These are phyloP conservation scores for Cerrena zonata DNA, from an alignment of 1,284 basidiomycete genomes.

Conservation along the genomic window DNA sequence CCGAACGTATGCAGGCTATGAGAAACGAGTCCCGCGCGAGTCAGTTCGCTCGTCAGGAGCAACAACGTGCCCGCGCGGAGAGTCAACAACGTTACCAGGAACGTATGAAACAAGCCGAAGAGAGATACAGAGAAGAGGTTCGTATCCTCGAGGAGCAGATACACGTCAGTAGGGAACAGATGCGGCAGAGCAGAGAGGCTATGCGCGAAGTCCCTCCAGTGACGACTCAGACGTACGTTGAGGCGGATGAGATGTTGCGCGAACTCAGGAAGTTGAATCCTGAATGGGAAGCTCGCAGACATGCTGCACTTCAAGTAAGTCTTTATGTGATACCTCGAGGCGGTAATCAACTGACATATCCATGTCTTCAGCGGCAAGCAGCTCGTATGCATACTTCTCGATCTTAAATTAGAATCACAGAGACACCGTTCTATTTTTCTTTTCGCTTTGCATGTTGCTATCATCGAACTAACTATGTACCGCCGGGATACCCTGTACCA, in stretches of 20 bases:
- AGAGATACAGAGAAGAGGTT: conserved; percentile 23
- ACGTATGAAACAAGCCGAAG: conserved; percentile 19
- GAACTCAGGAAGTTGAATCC: conserved; percentile 51
- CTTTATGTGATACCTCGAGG: neutral
- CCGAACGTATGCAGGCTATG: conserved; percentile 39
- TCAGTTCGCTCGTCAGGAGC: conserved; percentile 4
- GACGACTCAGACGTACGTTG: conserved; percentile 11
- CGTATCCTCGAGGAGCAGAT: conserved; percentile 21
- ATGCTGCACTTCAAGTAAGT: conserved; percentile 36
- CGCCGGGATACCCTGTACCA: too few relatives aligned
- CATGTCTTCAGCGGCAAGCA: conserved; percentile 21
- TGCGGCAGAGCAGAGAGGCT: conserved; percentile 1
- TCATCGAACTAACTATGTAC: neutral
- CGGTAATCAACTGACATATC: too few relatives aligned
- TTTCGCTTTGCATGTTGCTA: neutral
- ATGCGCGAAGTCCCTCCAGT: neutral
- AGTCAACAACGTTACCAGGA: conserved; percentile 18
- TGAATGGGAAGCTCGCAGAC: conserved; percentile 56
- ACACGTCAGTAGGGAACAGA: conserved; percentile 13
- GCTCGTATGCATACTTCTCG: conserved; percentile 18
- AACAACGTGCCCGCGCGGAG: neutral
- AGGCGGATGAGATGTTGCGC: conserved; percentile 26
- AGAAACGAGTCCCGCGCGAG: conserved; percentile 12
- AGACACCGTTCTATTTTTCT: too few relatives aligned
- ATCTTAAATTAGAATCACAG: too few relatives aligned